These are phyloP conservation scores for Starmerella asiatica DNA, from an alignment of 805 yeast species.

Conservation along the genomic window DNA sequence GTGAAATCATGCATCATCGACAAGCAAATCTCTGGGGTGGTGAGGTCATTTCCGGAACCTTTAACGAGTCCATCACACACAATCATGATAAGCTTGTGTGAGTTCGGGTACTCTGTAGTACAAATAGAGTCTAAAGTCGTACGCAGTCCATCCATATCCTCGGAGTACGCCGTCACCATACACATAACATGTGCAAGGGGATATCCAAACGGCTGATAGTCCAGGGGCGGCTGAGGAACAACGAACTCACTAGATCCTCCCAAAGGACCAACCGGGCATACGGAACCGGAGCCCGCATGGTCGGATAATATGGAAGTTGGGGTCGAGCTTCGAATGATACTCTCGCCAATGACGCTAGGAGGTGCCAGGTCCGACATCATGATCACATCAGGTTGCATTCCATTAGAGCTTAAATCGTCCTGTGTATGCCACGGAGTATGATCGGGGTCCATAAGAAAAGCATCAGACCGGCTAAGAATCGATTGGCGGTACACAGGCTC, in stretches of 20 bases:
- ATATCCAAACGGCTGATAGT: constrained; percentile 71
- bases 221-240: constrained; percentile 83
- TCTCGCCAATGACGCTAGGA: constrained; percentile 7
- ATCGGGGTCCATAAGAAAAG: constrained; percentile 5
- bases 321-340: constrained; percentile 5
- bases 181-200: constrained; percentile 65
- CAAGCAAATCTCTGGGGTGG: constrained; percentile 83
- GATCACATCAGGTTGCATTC: constrained; percentile 18
- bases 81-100: constrained; percentile 74
- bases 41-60: constrained; percentile 78
- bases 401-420: constrained; percentile 20
- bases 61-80: constrained; percentile 90
- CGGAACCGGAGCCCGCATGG: not conserved
- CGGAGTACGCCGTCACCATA: constrained; percentile 88
- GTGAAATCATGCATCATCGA: constrained; percentile 75
- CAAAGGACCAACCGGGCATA: constrained; percentile 19
- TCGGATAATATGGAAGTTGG: constrained; percentile 6
- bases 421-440: constrained; percentile 11
- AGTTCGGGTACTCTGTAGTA: constrained; percentile 91
- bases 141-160: constrained; percentile 73
- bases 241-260: constrained; percentile 40
- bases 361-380: constrained; percentile 12
- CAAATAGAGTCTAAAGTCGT: constrained; percentile 84
- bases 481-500: constrained; percentile 22
- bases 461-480: constrained; percentile 6